Percentiles rank a stretch among this genome's conserved stretches.
These are phyloP conservation scores for Hericium rajendrae DNA, from an alignment of 768 basidiomycete genomes.

Conservation along the genomic window DNA sequence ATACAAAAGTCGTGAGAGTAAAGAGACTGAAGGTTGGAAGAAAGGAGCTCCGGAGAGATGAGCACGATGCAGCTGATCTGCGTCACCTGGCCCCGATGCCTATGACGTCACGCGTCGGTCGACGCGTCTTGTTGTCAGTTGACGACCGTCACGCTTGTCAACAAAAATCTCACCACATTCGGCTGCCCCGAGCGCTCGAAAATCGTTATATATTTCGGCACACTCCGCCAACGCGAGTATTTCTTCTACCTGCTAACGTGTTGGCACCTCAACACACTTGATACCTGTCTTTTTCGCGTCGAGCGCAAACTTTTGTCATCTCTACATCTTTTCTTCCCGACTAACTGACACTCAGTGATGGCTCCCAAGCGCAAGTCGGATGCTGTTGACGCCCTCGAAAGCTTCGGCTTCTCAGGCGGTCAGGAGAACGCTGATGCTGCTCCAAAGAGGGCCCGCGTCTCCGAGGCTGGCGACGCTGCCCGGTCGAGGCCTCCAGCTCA, in stretches of 20 bases:
- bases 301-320: too few species aligned
- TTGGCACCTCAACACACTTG: neutral
- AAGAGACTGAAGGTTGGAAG: neutral
- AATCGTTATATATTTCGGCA: neutral
- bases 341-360: constrained; percentile 15
- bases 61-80: neutral
- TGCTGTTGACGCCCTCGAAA: constrained; percentile 14
- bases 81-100: neutral
- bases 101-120: constrained; percentile 3
- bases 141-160: neutral
- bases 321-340: too few species aligned
- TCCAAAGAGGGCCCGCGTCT: constrained; percentile 25
- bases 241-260: neutral
- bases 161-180: neutral
- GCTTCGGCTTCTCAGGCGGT: constrained; percentile 9
- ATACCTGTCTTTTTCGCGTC: neutral
- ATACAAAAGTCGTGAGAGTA: neutral
- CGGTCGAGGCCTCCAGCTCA: constrained; percentile 9
- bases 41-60: neutral
- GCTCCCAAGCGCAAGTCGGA: constrained; percentile 36
- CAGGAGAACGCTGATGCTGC: constrained; percentile 16
- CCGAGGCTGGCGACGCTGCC: constrained; percentile 17
- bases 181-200: neutral
- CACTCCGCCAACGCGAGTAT: neutral
- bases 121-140: neutral